A percentile compares a stretch with the other conserved stretches of the same genome.
Conservation (phyloP, 2,329 filamentous ascomycete species). For the Cladorrhinum sp. region DNA sequence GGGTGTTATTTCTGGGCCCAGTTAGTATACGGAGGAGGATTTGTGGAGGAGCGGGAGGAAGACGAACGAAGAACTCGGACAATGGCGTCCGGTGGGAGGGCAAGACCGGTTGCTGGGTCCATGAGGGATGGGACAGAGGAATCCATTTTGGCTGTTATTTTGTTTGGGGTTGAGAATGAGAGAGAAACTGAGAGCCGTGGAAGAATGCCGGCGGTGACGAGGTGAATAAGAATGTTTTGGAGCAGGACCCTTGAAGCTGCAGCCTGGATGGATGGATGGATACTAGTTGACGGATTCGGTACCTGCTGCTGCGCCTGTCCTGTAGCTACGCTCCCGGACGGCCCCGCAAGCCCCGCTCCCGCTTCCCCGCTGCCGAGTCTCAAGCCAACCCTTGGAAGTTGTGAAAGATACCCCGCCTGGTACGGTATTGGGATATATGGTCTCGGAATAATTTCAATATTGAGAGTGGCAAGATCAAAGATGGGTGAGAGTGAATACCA, state of each 20-base stretch:
- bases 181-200: background rate
- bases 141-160: conserved; percentile 9
- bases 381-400: background rate
- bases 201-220: background rate
- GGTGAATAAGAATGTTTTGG: background rate
- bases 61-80: conserved; percentile 68
- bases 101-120: conserved; percentile 68
- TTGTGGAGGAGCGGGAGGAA: background rate
- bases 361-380: background rate
- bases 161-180: background rate
- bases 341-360: background rate
- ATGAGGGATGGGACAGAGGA: conserved; percentile 32
- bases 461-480: too few species aligned
- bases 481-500: too few species aligned
- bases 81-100: conserved; percentile 72
- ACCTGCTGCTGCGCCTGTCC: background rate
- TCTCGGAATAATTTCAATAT: too few species aligned
- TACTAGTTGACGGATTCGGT: background rate
- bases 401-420: background rate
- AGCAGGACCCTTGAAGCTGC: background rate
- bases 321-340: background rate
- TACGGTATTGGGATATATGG: too few species aligned
- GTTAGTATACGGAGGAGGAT: background rate
- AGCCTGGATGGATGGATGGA: conserved; percentile 4
- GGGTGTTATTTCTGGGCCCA: conserved; percentile 62